Evolutionary conservation across 257 asterid species (phyloP), one percentile per base, ranked within the genome.

Genomic region (Solanum peruvianum): DNA sequence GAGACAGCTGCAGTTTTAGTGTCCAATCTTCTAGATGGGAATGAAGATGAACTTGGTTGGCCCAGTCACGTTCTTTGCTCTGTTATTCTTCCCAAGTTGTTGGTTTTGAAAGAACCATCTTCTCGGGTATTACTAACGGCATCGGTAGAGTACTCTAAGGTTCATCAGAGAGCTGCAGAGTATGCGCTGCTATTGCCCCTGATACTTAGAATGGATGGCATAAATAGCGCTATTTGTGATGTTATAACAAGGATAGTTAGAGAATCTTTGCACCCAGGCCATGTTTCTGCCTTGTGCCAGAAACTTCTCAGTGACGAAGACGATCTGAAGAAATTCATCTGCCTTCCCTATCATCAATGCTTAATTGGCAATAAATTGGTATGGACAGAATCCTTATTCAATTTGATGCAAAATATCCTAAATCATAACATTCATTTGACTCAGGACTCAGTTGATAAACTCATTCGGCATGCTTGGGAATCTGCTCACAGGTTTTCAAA

Each of bases 241-340:
- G 92, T 91, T 80, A 87, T 94, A 84, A 89, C 94, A 52, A 91
- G 91, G 89, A 90, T 95, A 82, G 90, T 95, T 66, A 93, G 87
- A 88, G 95, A 95, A 86, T 92, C 92, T 62, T 88, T 95, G 88
- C 96, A 94, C 89, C 94, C 94, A 11, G 94, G 93, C 82, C 97
- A 94, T 70, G 94, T 93, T 86, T 92, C 98, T 72, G 90, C 97
- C 5, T 89, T 94, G 85, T 93, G 93, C 89, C 96, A 92, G 80
- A 95, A 94, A 58, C 87, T 92, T 71, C 90, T 94, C 3, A 89
- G 90, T 29, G 33, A 83, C 69, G 92, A 90, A 62, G 89, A 84
- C 80, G 88, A 84, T 69, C 82, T 83, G 12, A 23, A 49, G 91
- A 91, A 89, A 76, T 88, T 93, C 72, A 75, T 91, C 29, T 93